A percentile compares a stretch with the other conserved stretches of the same genome.
Conservation (phyloP, 2,329 filamentous ascomycete species). For the Rutstroemia sp. region DNA sequence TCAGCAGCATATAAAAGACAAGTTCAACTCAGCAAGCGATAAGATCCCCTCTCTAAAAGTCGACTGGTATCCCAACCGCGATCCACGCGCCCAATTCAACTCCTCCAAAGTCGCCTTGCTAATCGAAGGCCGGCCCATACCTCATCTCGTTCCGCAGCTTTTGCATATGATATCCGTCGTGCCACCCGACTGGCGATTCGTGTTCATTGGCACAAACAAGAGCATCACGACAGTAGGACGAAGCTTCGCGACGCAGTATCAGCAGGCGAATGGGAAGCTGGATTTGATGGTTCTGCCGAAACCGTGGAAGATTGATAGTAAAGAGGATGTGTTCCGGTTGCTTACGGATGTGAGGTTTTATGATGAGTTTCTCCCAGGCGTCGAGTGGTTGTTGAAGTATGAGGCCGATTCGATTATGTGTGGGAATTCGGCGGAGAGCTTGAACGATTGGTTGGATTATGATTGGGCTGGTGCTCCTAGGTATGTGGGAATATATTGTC, state of each 20-base stretch:
- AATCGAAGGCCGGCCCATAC: constrained; percentile 44
- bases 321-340: constrained; percentile 46
- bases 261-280: constrained; percentile 41
- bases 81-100: constrained; percentile 32
- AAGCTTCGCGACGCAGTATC: constrained; percentile 40
- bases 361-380: constrained; percentile 36
- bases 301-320: constrained; percentile 23
- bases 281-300: constrained; percentile 11
- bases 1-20: constrained; percentile 27
- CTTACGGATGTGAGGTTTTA: constrained; percentile 48
- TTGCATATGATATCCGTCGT: constrained; percentile 51
- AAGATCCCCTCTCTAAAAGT: constrained; percentile 27
- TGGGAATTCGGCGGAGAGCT: constrained; percentile 41
- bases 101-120: constrained; percentile 42
- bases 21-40: constrained; percentile 21
- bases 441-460: constrained; percentile 27
- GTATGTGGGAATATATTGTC: constrained; percentile 26
- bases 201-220: constrained; percentile 42
- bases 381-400: constrained; percentile 49
- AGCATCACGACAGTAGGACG: constrained; percentile 40
- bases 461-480: constrained; percentile 34
- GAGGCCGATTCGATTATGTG: constrained; percentile 51
- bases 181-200: constrained; percentile 50
- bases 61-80: constrained; percentile 25
- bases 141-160: constrained; percentile 45